These are phyloP conservation scores for Erigeron philadelphicus DNA, from an alignment of 140 eudicot genomes.

Conservation along the genomic window DNA sequence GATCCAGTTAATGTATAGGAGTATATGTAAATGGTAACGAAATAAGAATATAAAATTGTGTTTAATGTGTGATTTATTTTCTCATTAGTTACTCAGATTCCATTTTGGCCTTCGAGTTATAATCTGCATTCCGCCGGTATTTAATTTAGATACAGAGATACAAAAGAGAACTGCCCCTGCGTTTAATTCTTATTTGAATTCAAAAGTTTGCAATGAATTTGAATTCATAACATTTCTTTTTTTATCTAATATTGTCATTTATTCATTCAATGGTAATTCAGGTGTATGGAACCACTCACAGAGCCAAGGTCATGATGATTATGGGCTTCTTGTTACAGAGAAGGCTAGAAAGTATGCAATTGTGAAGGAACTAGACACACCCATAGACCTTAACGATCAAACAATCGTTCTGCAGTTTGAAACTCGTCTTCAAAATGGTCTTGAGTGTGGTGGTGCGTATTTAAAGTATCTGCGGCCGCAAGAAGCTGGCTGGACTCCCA, in stretches of 20 bases:
- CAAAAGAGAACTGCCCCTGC: too few species aligned
- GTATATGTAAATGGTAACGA: too few species aligned
- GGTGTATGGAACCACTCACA: conserved; percentile 85
- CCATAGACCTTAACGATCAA: conserved; percentile 47
- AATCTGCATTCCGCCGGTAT: too few species aligned
- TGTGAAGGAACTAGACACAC: conserved; percentile 60
- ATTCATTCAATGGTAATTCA: conserved; percentile 22
- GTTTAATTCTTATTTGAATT: not conserved
- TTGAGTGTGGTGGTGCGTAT: conserved; percentile 96
- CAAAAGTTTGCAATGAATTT: not conserved
- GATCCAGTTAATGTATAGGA: too few species aligned
- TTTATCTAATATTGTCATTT: not conserved
- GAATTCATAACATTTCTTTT: not conserved
- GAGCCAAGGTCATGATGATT: conserved; percentile 89
- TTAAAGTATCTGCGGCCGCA: conserved; percentile 85
- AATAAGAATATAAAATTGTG: too few species aligned
- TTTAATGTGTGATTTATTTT: too few species aligned
- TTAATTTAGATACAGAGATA: not conserved
- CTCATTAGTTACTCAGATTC: too few species aligned
- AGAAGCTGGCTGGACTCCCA: conserved; percentile 75
- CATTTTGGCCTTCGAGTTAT: too few species aligned
- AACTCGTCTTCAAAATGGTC: conserved; percentile 78
- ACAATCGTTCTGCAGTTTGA: conserved; percentile 74
- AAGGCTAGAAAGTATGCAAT: conserved; percentile 79
- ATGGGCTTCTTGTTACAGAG: conserved; percentile 83